Evolutionary conservation across 805 yeast species (phyloP), one percentile per base, ranked within the genome.

Genomic region (Yarrowia sp.): DNA sequence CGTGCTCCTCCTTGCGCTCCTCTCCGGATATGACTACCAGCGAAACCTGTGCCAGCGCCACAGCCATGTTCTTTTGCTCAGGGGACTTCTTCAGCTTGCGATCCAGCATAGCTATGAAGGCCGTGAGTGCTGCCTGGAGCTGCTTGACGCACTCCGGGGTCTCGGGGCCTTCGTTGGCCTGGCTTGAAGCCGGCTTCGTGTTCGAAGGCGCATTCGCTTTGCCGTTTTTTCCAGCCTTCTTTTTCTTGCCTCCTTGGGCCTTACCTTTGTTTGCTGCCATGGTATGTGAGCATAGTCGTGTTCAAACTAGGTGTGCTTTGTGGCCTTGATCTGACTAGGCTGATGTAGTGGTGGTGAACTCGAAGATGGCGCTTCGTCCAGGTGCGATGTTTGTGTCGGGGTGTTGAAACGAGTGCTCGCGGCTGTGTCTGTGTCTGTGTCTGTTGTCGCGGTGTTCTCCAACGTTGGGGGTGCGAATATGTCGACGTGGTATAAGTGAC

Each of bases 201-300:
- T 5, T 22, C 13, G 35, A n/a, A 1, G 41, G n/a, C 13, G 56
- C 10, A n/a, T n/a, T n/a, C n/a, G 42, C 32, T 6, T 47, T 47
- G 22, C 36, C 25, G 24, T 35, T 35, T 13, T 51, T 51, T n/a
- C 42, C 58, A 2, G 25, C 19, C 24, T 51, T 51, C 35, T 51
- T 51, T 18, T 51, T 51, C 42, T 51, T 51, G 58, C 58, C 58
- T 51, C 58, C 58, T 18, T 38, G 22, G 58, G 42, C 58, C 58
- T 51, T 51, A 35, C 42, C 58, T 51, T 51, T 51, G 21, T 51
- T 38, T 33, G 41, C 42, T 33, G 58, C 58, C 58, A 51, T 51
- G 31, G 51, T 44, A 4, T 51, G 42, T 51, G 58, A 24, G 58
- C 58, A 51, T 51, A 51, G 42, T 47, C 55, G 33, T 25, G 49